Evolutionary conservation across 1,139 yeast genomes (phyloP), one percentile per base, ranked within the genome.

Genomic region (Pichia sp.): DNA sequence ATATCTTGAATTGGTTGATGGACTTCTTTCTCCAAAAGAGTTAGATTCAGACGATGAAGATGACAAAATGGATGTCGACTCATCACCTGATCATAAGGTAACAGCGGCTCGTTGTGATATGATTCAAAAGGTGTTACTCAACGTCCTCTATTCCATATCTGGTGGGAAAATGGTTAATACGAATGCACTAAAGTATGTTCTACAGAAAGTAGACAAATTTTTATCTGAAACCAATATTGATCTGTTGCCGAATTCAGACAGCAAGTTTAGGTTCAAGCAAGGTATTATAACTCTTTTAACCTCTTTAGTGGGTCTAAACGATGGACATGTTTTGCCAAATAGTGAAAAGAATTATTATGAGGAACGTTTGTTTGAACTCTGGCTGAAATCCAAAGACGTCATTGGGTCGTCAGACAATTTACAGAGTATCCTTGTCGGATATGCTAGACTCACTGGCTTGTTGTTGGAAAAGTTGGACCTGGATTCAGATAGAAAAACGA

Each of bases 401-500:
- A 31, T 63, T 65, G 29, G 55, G 63, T 2, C 72, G 2, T 11
- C 72, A 42, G 77, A 76, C 47, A 78, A 79, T 48, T 79, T 85
- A 54, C 95, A 87, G 62, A 79, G 77, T 60, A 89, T 86, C 1
- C 77, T 85, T 57, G 69, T 85, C 26, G 84, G 82, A 52, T 68
- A 57, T 49, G 56, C 66, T n/a, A 61, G 70, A 44, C 26, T 62
- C 13, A 60, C 64, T 2, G 57, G 59, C 16, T 8, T 52, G 11
- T 7, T 64, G 16, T 8, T 48, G 11, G 30, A 46, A 47, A 46
- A 50, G 47, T 26, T 52, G 6, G 40, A 42, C 4, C 31, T 45
- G 19, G 54, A 51, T 50, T 50, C 45, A 1, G 49, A 49, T 5
- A 53, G 58, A 26, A 51, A 41, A 13, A 36, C 44, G 1, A 31